Conservation (phyloP, 805 yeast species). For the Saccharomycopsis javanensis region DNA sequence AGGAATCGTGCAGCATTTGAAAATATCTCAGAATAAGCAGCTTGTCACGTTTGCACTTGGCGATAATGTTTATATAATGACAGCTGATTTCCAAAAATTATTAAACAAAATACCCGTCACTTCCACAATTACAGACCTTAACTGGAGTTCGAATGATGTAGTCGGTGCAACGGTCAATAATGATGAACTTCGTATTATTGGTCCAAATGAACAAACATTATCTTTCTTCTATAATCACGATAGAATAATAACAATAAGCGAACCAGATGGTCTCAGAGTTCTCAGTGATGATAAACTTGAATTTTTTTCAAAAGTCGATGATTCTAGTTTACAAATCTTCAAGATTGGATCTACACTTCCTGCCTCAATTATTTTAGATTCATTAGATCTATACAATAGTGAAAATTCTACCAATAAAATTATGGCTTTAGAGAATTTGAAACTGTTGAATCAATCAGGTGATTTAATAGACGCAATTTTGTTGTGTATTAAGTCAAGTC, state of each 20-base stretch:
- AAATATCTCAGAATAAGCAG: slow-evolving; percentile 46
- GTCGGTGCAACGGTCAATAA: slow-evolving; percentile 47
- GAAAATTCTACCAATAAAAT: slow-evolving; percentile 17
- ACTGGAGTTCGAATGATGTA: slow-evolving; percentile 86
- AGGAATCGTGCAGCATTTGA: slow-evolving; percentile 38
- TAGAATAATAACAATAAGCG: slow-evolving; percentile 38
- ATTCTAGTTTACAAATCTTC: slow-evolving; percentile 50
- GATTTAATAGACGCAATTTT: slow-evolving; percentile 49
- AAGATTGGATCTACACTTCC: slow-evolving; percentile 79
- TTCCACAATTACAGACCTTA: slow-evolving; percentile 28
- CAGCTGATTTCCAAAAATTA: slow-evolving; percentile 35
- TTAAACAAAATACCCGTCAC: slow-evolving; percentile 31
- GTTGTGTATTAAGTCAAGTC: slow-evolving; percentile 63
- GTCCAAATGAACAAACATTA: slow-evolving; percentile 47
- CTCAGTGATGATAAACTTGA: slow-evolving; percentile 50
- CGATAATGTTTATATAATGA: slow-evolving; percentile 41
- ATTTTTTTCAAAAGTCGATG: slow-evolving; percentile 54
- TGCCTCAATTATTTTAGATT: slow-evolving; percentile 72
- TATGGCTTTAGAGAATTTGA: slow-evolving; percentile 18
- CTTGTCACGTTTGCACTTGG: slow-evolving; percentile 42
- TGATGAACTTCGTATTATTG: slow-evolving; percentile 60
- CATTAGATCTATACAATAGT: slow-evolving; percentile 37
- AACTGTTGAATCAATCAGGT: slow-evolving; percentile 26
- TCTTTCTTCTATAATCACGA: slow-evolving; percentile 39
- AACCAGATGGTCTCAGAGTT: slow-evolving; percentile 61